Conservation (phyloP, 345 rosid species). For the Leavenworthia alabamica region DNA sequence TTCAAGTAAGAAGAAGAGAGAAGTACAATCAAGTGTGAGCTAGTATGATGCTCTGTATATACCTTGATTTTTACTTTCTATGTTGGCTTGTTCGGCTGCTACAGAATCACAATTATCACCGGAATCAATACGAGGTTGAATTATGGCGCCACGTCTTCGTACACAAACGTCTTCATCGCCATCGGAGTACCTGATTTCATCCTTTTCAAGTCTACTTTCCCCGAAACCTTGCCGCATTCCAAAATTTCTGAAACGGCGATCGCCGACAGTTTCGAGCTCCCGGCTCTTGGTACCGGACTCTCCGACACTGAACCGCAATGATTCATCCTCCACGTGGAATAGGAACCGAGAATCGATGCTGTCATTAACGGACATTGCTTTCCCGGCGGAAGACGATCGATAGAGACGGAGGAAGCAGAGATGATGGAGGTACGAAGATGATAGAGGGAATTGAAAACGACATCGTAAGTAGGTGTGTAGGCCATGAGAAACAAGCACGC, state of each 20-base stretch:
- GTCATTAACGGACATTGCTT: conserved; percentile 22
- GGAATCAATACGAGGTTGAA: conserved; percentile 18
- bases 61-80: conserved; percentile 41
- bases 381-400: neutral
- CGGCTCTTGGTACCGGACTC: conserved; percentile 45
- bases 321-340: conserved; percentile 49
- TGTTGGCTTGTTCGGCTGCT: conserved; percentile 23
- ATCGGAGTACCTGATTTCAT: conserved; percentile 37
- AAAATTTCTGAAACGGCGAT: conserved; percentile 45
- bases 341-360: conserved; percentile 46
- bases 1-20: neutral
- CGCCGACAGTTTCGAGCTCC: conserved; percentile 49
- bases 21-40: conserved; percentile 14
- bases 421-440: neutral
- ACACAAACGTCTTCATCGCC: conserved; percentile 39
- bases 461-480: conserved; percentile 1
- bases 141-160: neutral
- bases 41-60: conserved; percentile 18
- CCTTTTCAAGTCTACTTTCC: conserved; percentile 7
- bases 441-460: neutral
- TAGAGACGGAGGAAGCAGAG: neutral
- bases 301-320: conserved; percentile 35
- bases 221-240: conserved; percentile 30
- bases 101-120: conserved; percentile 12
- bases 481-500: conserved; percentile 25